Conservation (phyloP, 2,329 filamentous ascomycete species). For the Xenosphaeropsis pyriputrescens region DNA sequence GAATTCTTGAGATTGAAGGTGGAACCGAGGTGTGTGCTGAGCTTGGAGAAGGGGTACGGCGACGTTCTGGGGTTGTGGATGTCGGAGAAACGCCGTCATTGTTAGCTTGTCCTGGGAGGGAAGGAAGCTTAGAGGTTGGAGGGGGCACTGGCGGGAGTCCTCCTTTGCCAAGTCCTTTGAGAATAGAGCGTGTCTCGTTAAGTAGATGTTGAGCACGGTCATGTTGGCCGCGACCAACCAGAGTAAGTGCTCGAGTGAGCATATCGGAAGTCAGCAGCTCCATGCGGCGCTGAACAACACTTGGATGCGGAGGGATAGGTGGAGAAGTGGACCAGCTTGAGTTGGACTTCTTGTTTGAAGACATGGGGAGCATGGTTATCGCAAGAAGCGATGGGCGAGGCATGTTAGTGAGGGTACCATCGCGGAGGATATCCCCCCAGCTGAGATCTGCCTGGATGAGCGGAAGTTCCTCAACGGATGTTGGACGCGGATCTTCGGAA, state of each 20-base stretch:
- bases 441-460: constrained; percentile 88
- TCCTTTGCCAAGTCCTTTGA: constrained; percentile 92
- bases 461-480: constrained; percentile 88
- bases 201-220: constrained; percentile 87
- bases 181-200: constrained; percentile 83
- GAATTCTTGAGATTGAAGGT: constrained; percentile 23
- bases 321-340: constrained; percentile 50
- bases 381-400: constrained; percentile 82
- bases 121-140: constrained; percentile 22
- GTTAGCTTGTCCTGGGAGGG: constrained; percentile 2
- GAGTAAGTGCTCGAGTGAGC: constrained; percentile 80
- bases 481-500: constrained; percentile 65
- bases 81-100: constrained; percentile 12
- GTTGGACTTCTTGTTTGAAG: constrained; percentile 41
- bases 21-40: constrained; percentile 20
- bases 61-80: constrained; percentile 17
- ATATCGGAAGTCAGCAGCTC: constrained; percentile 96
- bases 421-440: constrained; percentile 85
- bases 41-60: constrained; percentile 24
- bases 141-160: constrained; percentile 80
- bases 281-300: constrained; percentile 93
- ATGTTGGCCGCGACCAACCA: constrained; percentile 83
- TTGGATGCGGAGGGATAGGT: constrained; percentile 87
- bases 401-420: constrained; percentile 73
- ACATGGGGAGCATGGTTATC: constrained; percentile 81